Conservation (phyloP, 768 basidiomycete genomes). For the Leccinum fibrillosum region DNA sequence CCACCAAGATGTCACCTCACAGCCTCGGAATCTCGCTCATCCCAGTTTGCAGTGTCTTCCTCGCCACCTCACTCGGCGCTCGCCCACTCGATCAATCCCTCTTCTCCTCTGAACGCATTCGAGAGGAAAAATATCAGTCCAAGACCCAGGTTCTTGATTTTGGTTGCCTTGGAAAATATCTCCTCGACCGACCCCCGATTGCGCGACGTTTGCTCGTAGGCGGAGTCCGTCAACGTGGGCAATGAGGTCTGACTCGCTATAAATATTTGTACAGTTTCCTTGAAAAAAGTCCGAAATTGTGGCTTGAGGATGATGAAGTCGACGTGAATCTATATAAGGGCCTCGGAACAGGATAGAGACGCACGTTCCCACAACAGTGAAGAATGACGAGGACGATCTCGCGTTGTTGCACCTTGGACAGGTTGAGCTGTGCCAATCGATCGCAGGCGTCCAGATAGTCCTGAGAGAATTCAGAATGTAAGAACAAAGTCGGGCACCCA, state of each 20-base stretch:
- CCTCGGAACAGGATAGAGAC: conserved; percentile 16
- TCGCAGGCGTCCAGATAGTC: conserved; percentile 97
- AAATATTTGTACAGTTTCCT: conserved; percentile 64
- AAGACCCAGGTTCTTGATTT: conserved; percentile 62
- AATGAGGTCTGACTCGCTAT: conserved; percentile 71
- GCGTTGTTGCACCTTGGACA: conserved; percentile 88
- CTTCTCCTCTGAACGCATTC: conserved; percentile 38
- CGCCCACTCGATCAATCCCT: conserved; percentile 63
- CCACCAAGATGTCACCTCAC: neutral
- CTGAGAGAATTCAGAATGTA: conserved; percentile 38
- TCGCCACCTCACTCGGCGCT: conserved; percentile 46
- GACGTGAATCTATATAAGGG: conserved; percentile 31
- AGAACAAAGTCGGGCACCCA: neutral
- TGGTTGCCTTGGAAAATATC: conserved; percentile 72
- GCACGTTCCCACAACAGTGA: conserved; percentile 88
- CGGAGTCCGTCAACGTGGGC: conserved; percentile 49
- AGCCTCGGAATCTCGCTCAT: conserved; percentile 49
- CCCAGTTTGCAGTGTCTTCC: conserved; percentile 64
- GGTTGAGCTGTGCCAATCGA: conserved; percentile 74
- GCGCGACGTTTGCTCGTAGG: conserved; percentile 38
- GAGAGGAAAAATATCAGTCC: conserved; percentile 74
- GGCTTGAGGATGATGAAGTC: conserved; percentile 77
- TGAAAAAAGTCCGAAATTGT: conserved; percentile 62
- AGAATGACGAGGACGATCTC: conserved; percentile 92
- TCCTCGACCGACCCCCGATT: conserved; percentile 68